A percentile compares a stretch with the other conserved stretches of the same genome.
phyloP scores from a whole-genome alignment of 2,329 filamentous ascomycete genomes.

The Microthyrium microscopicum region DNA sequence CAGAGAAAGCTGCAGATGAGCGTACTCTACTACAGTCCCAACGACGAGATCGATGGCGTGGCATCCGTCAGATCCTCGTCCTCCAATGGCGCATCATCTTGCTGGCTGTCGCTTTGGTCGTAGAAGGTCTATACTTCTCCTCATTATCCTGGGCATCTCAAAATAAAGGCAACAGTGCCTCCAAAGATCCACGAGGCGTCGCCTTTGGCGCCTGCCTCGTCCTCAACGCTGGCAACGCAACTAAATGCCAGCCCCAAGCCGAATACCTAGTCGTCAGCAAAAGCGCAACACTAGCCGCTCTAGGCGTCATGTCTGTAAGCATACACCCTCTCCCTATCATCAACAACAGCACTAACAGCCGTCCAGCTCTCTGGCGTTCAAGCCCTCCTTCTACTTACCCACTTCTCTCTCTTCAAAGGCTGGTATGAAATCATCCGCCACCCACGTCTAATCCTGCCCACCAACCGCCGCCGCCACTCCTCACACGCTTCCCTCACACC shows the following conservation, averaged over 20 bases:
- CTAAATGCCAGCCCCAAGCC: slow-evolving; percentile 11
- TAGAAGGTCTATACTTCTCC: slow-evolving; percentile 15
- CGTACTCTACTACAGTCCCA: background rate
- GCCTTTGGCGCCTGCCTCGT: slow-evolving; percentile 15
- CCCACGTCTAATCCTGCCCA: too few species aligned
- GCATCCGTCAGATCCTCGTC: slow-evolving; percentile 13
- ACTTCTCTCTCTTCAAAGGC: background rate
- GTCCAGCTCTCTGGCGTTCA: background rate
- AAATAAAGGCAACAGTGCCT: slow-evolving; percentile 13
- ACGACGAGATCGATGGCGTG: slow-evolving; percentile 12
- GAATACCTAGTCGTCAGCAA: background rate
- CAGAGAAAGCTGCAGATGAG: background rate
- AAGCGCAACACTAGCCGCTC: background rate
- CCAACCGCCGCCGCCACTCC: too few species aligned
- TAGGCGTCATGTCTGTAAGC: background rate
- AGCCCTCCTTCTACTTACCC: background rate
- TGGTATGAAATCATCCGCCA: background rate
- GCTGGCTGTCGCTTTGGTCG: slow-evolving; percentile 14
- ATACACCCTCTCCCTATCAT: background rate
- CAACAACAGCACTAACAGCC: background rate
- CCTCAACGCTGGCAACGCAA: slow-evolving; percentile 12
- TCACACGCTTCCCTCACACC: too few species aligned
- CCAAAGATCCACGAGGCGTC: slow-evolving; percentile 11
- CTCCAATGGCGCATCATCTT: slow-evolving; percentile 17
- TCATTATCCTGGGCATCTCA: slow-evolving; percentile 16